Conservation (phyloP, 306 rosid genomes). For the Trifolium repens region DNA sequence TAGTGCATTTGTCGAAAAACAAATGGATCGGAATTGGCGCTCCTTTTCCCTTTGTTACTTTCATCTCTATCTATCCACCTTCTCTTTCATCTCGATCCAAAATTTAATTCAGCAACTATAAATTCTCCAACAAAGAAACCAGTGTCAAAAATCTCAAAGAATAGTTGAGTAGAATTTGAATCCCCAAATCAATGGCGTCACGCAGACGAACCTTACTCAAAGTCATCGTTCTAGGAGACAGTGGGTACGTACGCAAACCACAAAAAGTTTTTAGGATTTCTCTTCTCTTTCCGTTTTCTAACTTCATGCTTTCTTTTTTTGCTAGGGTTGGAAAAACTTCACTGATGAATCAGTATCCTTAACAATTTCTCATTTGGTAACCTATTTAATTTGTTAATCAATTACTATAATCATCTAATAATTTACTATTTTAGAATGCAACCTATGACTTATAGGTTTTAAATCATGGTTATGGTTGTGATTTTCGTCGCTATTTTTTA, state of each 20-base stretch:
- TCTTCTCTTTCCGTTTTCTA: background rate
- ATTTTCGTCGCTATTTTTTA: background rate
- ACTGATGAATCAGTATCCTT: background rate
- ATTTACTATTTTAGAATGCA: background rate
- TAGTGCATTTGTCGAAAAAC: background rate
- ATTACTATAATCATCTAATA: too few species aligned
- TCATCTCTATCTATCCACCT: background rate
- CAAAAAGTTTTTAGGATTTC: too few species aligned
- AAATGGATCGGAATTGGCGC: background rate
- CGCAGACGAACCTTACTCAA: background rate
- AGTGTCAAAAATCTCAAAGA: too few species aligned
- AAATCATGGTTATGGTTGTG: background rate
- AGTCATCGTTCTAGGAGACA: background rate
- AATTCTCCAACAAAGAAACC: background rate
- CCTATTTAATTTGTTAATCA: background rate
- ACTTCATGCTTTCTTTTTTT: background rate
- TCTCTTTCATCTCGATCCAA: background rate
- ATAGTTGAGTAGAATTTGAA: background rate
- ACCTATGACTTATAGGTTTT: background rate
- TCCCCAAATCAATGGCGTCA: background rate
- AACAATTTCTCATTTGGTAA: background rate
- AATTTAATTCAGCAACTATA: background rate
- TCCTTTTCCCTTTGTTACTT: background rate
- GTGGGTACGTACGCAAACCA: background rate
- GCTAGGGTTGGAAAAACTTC: background rate